These are phyloP conservation scores for Terana coerulea DNA, from an alignment of 768 basidiomycete species.

Conservation along the genomic window DNA sequence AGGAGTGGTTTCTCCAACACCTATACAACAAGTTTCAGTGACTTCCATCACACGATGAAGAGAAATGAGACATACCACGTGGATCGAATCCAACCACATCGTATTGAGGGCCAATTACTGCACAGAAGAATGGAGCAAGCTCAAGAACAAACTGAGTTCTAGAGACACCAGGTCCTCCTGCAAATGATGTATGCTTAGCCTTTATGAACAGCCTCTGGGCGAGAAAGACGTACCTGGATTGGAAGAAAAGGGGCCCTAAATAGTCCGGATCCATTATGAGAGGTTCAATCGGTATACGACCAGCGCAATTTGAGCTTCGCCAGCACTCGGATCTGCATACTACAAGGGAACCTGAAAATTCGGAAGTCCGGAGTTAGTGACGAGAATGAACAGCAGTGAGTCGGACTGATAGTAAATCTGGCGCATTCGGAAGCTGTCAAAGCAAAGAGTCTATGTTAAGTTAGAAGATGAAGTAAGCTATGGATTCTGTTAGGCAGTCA, in stretches of 20 bases:
- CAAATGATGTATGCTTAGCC: background rate
- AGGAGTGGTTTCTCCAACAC: conserved; percentile 4
- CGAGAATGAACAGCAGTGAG: conserved; percentile 20
- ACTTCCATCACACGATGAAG: no score
- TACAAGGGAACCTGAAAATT: conserved; percentile 25
- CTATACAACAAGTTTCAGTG: conserved; percentile 19
- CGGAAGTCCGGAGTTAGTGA: conserved; percentile 15
- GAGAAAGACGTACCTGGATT: conserved; percentile 29
- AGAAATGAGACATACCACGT: conserved; percentile 19
- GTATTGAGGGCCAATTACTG: conserved; percentile 24
- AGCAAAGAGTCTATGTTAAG: no score
- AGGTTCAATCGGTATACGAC: conserved; percentile 21
- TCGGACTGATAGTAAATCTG: conserved; percentile 22
- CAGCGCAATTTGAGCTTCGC: conserved; percentile 27
- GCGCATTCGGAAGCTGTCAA: conserved; percentile 8
- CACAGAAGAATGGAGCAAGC: conserved; percentile 4
- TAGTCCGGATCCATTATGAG: conserved; percentile 14
- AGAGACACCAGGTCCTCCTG: conserved; percentile 24
- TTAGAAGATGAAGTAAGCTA: no score
- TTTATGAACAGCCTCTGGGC: conserved; percentile 12
- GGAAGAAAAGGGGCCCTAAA: conserved; percentile 27
- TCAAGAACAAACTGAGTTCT: conserved; percentile 17
- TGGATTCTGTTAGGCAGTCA: no score
- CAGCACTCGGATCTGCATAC: conserved; percentile 26
- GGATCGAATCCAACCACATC: conserved; percentile 30